These are phyloP conservation scores for Dysphania ambrosioides DNA, from an alignment of 148 eudicot species.

Conservation along the genomic window DNA sequence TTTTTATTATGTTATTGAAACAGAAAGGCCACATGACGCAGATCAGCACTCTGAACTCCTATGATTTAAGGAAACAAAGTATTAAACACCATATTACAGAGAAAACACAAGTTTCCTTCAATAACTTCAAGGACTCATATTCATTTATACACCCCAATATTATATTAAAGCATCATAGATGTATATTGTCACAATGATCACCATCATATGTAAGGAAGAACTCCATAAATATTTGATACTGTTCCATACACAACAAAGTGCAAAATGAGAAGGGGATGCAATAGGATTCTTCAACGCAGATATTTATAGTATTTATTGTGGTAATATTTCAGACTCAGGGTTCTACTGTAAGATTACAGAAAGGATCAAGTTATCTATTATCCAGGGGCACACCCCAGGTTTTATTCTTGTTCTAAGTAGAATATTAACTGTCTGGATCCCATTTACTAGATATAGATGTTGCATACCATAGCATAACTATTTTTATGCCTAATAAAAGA, in stretches of 20 bases:
- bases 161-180: background rate
- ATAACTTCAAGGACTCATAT: background rate
- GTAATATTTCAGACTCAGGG: too few relatives aligned
- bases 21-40: background rate
- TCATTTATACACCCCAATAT: background rate
- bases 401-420: background rate
- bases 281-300: too few relatives aligned
- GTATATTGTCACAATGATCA: background rate
- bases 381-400: background rate
- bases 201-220: too few relatives aligned
- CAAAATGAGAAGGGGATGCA: too few relatives aligned
- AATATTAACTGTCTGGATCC: background rate
- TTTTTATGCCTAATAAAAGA: background rate
- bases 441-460: background rate
- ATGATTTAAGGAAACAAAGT: background rate
- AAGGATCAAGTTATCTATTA: too few relatives aligned
- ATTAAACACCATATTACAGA: too few relatives aligned
- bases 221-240: too few relatives aligned
- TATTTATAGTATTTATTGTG: too few relatives aligned
- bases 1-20: background rate
- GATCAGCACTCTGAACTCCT: background rate
- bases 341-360: too few relatives aligned
- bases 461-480: background rate
- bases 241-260: too few relatives aligned
- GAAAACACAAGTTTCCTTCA: background rate